These are phyloP conservation scores for Euphorbia corollata DNA, from an alignment of 441 rosid genomes.

Conservation along the genomic window DNA sequence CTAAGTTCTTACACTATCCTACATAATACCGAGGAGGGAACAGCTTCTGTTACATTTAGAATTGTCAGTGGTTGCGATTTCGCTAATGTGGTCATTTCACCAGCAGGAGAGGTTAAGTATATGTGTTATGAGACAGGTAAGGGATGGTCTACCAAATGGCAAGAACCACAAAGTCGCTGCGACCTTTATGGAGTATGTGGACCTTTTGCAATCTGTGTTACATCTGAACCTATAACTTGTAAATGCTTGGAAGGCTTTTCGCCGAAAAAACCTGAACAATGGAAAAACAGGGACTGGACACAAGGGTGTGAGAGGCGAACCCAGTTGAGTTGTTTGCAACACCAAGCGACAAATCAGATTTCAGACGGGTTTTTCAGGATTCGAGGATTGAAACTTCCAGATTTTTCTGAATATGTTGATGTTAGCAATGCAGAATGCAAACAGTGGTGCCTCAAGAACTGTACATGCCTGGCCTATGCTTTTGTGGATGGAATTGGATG, in stretches of 20 bases:
- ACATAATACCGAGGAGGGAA: not conserved
- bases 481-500: slow-evolving; percentile 16
- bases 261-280: slow-evolving; percentile 9
- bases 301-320: slow-evolving; percentile 14
- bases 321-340: slow-evolving; percentile 6
- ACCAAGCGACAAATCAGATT: not conserved
- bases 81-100: slow-evolving; percentile 3
- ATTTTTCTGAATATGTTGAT: not conserved
- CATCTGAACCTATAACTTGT: slow-evolving; percentile 18
- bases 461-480: slow-evolving; percentile 16
- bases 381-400: slow-evolving; percentile 12
- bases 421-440: slow-evolving; percentile 3
- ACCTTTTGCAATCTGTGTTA: slow-evolving; percentile 14
- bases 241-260: slow-evolving; percentile 18
- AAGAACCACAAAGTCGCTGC: slow-evolving; percentile 12
- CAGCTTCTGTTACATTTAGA: slow-evolving; percentile 12
- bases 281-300: slow-evolving; percentile 5
- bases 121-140: slow-evolving; percentile 8
- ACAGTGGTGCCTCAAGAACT: slow-evolving; percentile 5
- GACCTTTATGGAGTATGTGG: slow-evolving; percentile 19
- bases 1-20: too few relatives aligned
- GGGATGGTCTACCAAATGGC: slow-evolving; percentile 20
- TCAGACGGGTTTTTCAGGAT: slow-evolving; percentile 10
- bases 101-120: slow-evolving; percentile 4
- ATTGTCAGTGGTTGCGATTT: slow-evolving; percentile 13